A percentile compares a stretch with the other conserved stretches of the same genome.
phyloP scores from a whole-genome alignment of 176 grass and related monocot species.

The Oryza australiensis region DNA sequence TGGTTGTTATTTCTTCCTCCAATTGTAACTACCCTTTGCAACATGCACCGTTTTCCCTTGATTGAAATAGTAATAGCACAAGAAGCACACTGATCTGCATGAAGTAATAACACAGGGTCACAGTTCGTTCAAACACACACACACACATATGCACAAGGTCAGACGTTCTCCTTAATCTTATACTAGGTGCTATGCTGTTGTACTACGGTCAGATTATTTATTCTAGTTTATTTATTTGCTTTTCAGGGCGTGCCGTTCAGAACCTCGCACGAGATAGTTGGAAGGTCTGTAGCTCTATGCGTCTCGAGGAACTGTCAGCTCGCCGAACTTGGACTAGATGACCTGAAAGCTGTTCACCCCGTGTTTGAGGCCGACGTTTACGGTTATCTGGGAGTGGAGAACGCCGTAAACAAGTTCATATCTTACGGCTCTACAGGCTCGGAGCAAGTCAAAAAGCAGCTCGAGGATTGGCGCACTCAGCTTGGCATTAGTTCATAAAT shows the following conservation, averaged over 20 bases:
- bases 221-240: not conserved
- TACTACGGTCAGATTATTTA: not conserved
- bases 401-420: slow-evolving; percentile 84
- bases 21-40: not conserved
- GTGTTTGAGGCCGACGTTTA: slow-evolving; percentile 83
- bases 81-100: not conserved
- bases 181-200: not conserved
- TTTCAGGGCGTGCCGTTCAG: slow-evolving; percentile 82
- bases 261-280: slow-evolving; percentile 94
- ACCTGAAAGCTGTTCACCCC: slow-evolving; percentile 62
- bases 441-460: slow-evolving; percentile 70
- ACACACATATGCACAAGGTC: not conserved
- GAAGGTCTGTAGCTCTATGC: slow-evolving; percentile 79
- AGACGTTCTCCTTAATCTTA: not conserved
- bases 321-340: slow-evolving; percentile 65
- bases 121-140: too few species aligned
- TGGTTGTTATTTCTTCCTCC: not conserved
- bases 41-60: not conserved
- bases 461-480: slow-evolving; percentile 63
- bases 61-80: not conserved
- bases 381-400: slow-evolving; percentile 78
- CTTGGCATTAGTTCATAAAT: slow-evolving; percentile 50
- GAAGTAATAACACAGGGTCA: not conserved
- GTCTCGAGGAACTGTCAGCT: slow-evolving; percentile 78
- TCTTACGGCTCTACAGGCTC: slow-evolving; percentile 91